Percentiles rank a stretch among this genome's conserved stretches.
phyloP scores from a whole-genome alignment of 208 protist genomes.

The Leishmania amazonensis region DNA sequence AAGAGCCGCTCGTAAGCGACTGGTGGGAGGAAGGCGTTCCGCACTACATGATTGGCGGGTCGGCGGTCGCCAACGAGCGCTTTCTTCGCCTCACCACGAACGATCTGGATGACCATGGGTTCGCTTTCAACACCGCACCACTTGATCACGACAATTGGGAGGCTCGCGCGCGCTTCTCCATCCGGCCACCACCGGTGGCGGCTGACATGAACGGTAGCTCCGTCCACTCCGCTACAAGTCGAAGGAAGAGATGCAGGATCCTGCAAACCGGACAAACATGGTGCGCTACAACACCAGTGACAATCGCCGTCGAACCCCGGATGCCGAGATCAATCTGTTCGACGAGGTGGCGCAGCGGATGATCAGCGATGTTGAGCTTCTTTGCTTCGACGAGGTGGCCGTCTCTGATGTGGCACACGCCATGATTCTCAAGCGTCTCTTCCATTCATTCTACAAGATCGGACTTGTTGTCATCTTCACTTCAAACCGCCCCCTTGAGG shows the following conservation, averaged over 20 bases:
- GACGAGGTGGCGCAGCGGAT: slow-evolving; percentile 89
- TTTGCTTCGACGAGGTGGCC: slow-evolving; percentile 96
- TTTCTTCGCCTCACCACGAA: slow-evolving; percentile 80
- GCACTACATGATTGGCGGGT: slow-evolving; percentile 86
- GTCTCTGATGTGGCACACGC: slow-evolving; percentile 95
- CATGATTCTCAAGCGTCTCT: slow-evolving; percentile 95
- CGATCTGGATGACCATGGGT: slow-evolving; percentile 72
- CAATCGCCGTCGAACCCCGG: slow-evolving; percentile 57
- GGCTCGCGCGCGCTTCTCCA: slow-evolving; percentile 66
- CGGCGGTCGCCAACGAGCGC: slow-evolving; percentile 76
- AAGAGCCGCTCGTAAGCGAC: slow-evolving; percentile 72
- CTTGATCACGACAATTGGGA: slow-evolving; percentile 83
- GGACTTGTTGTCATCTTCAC: slow-evolving; percentile 94
- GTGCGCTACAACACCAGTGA: slow-evolving; percentile 58
- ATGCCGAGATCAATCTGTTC: slow-evolving; percentile 75
- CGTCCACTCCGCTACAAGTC: slow-evolving; percentile 50
- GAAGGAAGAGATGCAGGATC: slow-evolving; percentile 51
- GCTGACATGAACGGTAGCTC: slow-evolving; percentile 14
- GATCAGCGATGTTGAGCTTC: slow-evolving; percentile 87
- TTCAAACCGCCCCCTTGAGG: slow-evolving; percentile 86
- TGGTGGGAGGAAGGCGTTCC: slow-evolving; percentile 91
- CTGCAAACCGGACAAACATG: slow-evolving; percentile 39
- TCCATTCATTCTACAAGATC: slow-evolving; percentile 90
- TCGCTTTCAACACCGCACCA: slow-evolving; percentile 80
- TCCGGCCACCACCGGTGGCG: slow-evolving; percentile 58